Base-by-base conservation (phyloP, 2,329 filamentous ascomycete genomes). In the Aspergillus calidoustus region DNA sequence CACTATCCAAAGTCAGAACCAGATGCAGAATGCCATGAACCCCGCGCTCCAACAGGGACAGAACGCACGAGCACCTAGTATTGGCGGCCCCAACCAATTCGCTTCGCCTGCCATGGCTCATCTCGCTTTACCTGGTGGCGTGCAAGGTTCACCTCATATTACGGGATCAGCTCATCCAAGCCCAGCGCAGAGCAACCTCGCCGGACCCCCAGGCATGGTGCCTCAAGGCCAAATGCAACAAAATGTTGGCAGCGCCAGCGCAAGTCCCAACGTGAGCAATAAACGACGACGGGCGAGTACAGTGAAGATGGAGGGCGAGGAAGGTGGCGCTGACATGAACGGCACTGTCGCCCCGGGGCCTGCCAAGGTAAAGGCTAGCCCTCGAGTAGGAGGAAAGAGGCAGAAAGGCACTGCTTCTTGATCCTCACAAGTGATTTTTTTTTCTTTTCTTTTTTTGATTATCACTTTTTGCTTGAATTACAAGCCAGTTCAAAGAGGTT, bases 201-300 rank as follows among this genome's bases (percentile, higher is more conserved):
- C 79, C 63, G 74, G 82, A 62, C 71, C 82, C 63, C 70, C 81
- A 67, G 76, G 79, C 25, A 87, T 89, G 84, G 79, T 84, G 54
- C 80, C 83, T 51, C 85, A 86, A 82, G 71, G 86, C 79, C 69
- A 85, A 51, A 82, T 82, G n/a, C 84, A 82, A 65, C 75, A 78
- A 15, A 86, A 81, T 72, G 84, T 72, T 56, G 76, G 70, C 59
- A 87, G 85, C 68, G 84, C 86, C 34, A 88, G 86, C 66, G 87
- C 87, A 5, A 89, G 86, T 66, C 87, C 87, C 2, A 87, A 86
- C 67, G 82, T 87, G 48, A 83, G 78, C 52, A 82, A 82, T 69
- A 89, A 89, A 74, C 79, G 84, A 61, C 82, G 87, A 62, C 79
- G 87, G 62, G 75, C 82, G 28, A 88, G 86, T 73, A 83, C 83